Evolutionary conservation across 495 filamentous ascomycete species (phyloP).

Genomic region (Penicillium daleae): DNA sequence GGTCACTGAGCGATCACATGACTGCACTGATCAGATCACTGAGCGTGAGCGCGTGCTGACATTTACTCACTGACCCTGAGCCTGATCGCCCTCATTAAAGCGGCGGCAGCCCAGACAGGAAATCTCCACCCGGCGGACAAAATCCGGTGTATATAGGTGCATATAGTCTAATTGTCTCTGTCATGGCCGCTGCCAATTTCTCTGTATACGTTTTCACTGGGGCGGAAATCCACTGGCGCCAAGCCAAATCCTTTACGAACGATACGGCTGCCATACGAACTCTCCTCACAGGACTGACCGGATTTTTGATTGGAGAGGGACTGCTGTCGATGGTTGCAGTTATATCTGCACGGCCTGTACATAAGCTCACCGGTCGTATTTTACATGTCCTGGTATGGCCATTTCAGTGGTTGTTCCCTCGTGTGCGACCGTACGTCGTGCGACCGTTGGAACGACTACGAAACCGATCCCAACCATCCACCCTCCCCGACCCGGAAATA

Average conservation of each 20-base stretch:
- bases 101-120: too few relatives aligned
- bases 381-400: constrained; percentile 39
- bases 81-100: too few relatives aligned
- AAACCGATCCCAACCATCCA: constrained; percentile 11
- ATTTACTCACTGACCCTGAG: too few relatives aligned
- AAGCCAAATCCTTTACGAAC: constrained; percentile 39
- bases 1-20: too few relatives aligned
- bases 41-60: too few relatives aligned
- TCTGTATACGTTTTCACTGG: constrained; percentile 45
- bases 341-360: constrained; percentile 31
- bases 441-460: constrained; percentile 13
- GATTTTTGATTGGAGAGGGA: constrained; percentile 40
- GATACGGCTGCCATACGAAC: constrained; percentile 44
- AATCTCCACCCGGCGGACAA: too few relatives aligned
- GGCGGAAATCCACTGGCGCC: constrained; percentile 48
- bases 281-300: constrained; percentile 41
- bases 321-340: constrained; percentile 34
- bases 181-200: constrained; percentile 42
- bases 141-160: too few relatives aligned
- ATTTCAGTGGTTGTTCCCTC: constrained; percentile 26
- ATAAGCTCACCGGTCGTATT: constrained; percentile 33
- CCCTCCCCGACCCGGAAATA: constrained; percentile 34
- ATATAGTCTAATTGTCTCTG: constrained; percentile 38
- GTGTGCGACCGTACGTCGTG: constrained; percentile 18
- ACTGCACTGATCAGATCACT: too few relatives aligned